Percentiles rank a stretch among this genome's conserved stretches.
Conservation (phyloP, 225 moss, liverwort and hornwort species). For the Pseudoscleropodium purum region DNA sequence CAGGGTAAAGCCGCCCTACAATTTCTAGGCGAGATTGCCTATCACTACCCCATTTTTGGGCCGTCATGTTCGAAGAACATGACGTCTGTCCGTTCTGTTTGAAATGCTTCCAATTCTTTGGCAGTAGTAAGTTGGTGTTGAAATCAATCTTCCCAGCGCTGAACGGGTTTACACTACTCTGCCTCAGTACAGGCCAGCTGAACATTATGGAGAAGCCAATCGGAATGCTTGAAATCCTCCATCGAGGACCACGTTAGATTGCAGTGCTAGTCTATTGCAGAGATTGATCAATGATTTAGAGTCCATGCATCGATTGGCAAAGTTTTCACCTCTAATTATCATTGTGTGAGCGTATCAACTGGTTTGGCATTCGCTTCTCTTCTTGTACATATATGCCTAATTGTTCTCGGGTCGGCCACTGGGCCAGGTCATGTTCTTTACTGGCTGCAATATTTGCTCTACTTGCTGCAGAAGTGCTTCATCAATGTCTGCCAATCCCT, state of each 20-base stretch:
- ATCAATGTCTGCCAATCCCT: constrained; percentile 18
- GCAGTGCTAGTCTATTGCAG: not conserved
- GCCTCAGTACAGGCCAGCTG: not conserved
- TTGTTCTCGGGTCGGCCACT: not conserved
- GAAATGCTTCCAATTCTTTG: not conserved
- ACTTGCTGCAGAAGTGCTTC: constrained; percentile 44
- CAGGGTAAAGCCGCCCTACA: not conserved
- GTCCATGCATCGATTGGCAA: not conserved
- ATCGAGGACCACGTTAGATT: not conserved
- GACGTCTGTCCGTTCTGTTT: not conserved
- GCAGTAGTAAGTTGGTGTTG: not conserved
- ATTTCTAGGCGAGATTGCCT: not conserved
- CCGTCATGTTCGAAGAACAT: not conserved
- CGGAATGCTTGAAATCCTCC: not conserved
- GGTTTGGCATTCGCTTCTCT: not conserved
- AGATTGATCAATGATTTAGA: not conserved
- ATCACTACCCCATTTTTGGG: not conserved
- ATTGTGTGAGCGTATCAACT: not conserved
- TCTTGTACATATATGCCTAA: not conserved
- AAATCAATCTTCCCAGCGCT: not conserved
- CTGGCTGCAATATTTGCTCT: constrained; percentile 24
- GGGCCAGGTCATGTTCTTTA: not conserved
- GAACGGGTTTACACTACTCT: not conserved
- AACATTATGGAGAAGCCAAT: not conserved
- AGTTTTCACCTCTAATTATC: not conserved